Evolutionary conservation across 139 green algal species (phyloP).

Genomic region (Chlorella vulgaris): DNA sequence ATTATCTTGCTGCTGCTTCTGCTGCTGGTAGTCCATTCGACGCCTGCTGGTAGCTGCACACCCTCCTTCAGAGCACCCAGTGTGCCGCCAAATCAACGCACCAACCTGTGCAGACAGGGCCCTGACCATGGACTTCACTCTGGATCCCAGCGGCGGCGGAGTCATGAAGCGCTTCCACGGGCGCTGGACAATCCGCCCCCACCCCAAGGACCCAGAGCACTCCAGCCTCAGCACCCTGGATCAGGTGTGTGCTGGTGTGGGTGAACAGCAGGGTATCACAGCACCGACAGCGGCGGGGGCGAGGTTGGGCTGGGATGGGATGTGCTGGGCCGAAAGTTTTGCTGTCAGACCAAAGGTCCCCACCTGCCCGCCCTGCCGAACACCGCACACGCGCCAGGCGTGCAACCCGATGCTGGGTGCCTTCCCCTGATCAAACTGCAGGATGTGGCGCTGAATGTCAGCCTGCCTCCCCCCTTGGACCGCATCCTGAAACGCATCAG

Average conservation of each 20-base stretch:
- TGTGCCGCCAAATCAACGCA: no score
- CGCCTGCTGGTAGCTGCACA: no score
- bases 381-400: no score
- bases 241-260: slow-evolving; percentile 3
- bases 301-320: not conserved
- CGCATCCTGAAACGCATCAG: slow-evolving; percentile 38
- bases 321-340: no score
- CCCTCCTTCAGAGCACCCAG: no score
- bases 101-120: no score
- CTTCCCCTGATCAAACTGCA: no score
- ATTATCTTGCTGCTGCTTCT: no score
- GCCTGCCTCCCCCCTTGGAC: slow-evolving; percentile 35
- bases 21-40: no score
- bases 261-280: not conserved
- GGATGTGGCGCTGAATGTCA: slow-evolving; percentile 35
- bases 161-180: slow-evolving; percentile 38
- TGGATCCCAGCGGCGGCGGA: slow-evolving; percentile 12
- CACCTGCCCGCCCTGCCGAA: not conserved
- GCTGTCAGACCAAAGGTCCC: no score
- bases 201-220: slow-evolving; percentile 25
- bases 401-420: no score
- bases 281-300: not conserved
- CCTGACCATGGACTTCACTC: slow-evolving; percentile 24
- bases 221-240: slow-evolving; percentile 26
- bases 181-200: slow-evolving; percentile 15